Evolutionary conservation across 768 basidiomycete species (phyloP), one percentile per base, ranked within the genome.

Genomic region (Russula ochroleuca): DNA sequence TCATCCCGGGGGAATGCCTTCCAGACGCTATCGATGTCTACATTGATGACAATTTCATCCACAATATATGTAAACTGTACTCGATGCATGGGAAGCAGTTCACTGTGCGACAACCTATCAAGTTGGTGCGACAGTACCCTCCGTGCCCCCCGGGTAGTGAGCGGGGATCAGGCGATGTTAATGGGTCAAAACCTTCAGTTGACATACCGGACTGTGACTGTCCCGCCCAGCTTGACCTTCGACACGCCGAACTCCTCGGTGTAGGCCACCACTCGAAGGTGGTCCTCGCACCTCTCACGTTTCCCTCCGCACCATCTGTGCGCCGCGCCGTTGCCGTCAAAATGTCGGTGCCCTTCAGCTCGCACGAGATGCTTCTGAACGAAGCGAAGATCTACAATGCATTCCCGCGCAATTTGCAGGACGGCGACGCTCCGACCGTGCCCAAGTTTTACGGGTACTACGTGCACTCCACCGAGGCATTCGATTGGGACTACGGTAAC

Each of bases 391-490:
- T 78, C 52, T 84, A 83, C 68, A 72, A 78, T 68, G 40, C 43
- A 1, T 80, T 85, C 68, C 78, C 80, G 2, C 55, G 63, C 14
- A 77, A 81, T 61, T 72, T 83, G 52, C 80, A 77, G 65, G 72
- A 83, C 69, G 79, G 82, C 51, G 78, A 79, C 0, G 81, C 83
- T 3, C 78, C 86, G 0, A 52, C 86, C 52, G 81, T 83, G 3
- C 85, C 86, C 0, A 84, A 85, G 70, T 87, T 80, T 71, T 87
- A 83, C 67, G 85, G 87, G 1, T 84, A 82, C 71, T 87, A 86
- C 66, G 69, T 67, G 0, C 76, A 76, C 0, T 62, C 66, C 1
- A 50, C 56, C 2, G 67, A 72, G 17, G 40, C 60, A 13, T 63
- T 57, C 10, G 21, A 54, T 9, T 10, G 4, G 21, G 9, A 23